phyloP scores from a whole-genome alignment of 208 protist genomes.

The Vickermania ingenoplastis region DNA sequence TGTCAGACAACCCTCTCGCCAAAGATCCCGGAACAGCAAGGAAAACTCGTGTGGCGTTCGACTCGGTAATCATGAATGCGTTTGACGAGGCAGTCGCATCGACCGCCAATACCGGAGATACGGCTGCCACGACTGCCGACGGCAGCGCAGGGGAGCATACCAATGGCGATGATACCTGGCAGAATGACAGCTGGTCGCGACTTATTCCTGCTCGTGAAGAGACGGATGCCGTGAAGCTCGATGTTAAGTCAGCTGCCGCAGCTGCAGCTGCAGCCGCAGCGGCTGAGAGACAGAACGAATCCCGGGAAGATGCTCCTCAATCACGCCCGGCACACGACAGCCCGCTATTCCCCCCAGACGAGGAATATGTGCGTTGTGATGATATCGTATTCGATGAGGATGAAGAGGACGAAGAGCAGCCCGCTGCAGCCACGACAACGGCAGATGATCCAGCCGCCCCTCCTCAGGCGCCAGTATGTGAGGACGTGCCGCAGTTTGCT shows the following conservation, averaged over 20 bases:
- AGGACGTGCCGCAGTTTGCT: constrained; percentile 5
- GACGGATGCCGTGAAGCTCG: neutral
- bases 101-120: neutral
- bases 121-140: neutral
- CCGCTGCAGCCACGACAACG: neutral
- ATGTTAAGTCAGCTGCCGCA: neutral
- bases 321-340: neutral
- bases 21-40: constrained; percentile 12
- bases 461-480: neutral
- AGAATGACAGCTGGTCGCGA: constrained; percentile 13
- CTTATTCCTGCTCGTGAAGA: constrained; percentile 7
- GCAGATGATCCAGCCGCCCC: constrained; percentile 1
- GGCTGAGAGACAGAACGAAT: constrained; percentile 1
- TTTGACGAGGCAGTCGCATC: constrained; percentile 20
- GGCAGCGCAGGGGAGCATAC: neutral
- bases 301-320: neutral
- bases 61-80: constrained; percentile 44
- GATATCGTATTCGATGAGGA: neutral
- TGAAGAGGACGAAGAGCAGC: neutral
- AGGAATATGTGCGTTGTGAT: neutral
- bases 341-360: neutral
- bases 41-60: constrained; percentile 25
- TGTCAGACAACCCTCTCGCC: constrained; percentile 48
- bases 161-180: constrained; percentile 10
- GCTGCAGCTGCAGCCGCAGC: constrained; percentile 5